Evolutionary conservation across 108 stramenopile genomes (phyloP).

Genomic region (Schizochytrium sp.): DNA sequence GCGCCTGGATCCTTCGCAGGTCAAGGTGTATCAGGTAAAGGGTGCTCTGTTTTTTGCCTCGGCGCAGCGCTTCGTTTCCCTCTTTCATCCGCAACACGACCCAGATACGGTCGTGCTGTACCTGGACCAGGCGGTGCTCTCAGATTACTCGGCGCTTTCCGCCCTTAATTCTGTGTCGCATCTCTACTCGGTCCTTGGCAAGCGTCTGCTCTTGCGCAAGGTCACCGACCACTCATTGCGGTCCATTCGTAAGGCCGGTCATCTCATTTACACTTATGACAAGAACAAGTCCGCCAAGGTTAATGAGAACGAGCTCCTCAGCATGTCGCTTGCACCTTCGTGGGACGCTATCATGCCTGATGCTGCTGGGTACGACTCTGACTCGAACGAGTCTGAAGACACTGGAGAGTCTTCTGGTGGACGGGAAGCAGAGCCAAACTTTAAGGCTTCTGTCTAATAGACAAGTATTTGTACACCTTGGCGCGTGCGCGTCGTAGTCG

Average conservation of each 20-base stretch:
- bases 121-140: constrained; percentile 24
- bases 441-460: too few relatives aligned
- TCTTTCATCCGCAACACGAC: constrained; percentile 33
- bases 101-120: constrained; percentile 31
- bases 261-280: background rate
- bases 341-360: background rate
- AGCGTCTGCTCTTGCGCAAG: constrained; percentile 28
- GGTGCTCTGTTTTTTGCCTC: constrained; percentile 38
- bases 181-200: constrained; percentile 21
- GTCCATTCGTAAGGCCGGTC: constrained; percentile 6
- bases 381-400: too few relatives aligned
- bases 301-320: background rate
- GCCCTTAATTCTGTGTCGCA: constrained; percentile 22
- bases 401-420: too few relatives aligned
- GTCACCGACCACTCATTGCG: constrained; percentile 17
- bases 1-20: background rate
- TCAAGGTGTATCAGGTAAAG: constrained; percentile 31
- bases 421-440: too few relatives aligned
- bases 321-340: background rate
- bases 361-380: background rate
- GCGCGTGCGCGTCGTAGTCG: too few relatives aligned
- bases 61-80: background rate
- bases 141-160: constrained; percentile 38
- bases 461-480: too few relatives aligned
- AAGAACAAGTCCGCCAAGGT: background rate